Evolutionary conservation across 2,329 filamentous ascomycete genomes (phyloP).

Genomic region (Amauroascus niger): DNA sequence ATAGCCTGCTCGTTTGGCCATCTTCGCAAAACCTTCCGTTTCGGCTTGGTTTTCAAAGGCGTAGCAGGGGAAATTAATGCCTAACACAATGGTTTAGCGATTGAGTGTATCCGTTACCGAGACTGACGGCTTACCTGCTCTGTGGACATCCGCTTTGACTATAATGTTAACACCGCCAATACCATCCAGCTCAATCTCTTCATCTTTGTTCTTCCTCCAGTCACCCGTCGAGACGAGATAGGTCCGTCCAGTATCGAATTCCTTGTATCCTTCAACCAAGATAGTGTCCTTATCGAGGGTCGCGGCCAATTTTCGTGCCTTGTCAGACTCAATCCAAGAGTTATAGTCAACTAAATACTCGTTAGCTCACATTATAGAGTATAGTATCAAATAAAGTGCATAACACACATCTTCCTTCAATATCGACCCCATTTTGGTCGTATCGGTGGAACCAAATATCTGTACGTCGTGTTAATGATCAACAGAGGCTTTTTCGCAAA

Average conservation of each 20-base stretch:
- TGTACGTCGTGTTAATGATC: conserved; percentile 32
- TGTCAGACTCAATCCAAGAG: conserved; percentile 91
- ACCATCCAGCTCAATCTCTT: conserved; percentile 85
- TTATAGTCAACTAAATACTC: conserved; percentile 76
- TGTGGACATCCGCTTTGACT: conserved; percentile 94
- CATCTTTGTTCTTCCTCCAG: conserved; percentile 83
- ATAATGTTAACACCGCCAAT: conserved; percentile 96
- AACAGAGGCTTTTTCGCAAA: neutral
- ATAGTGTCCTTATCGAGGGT: conserved; percentile 69
- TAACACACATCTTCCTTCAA: conserved; percentile 82
- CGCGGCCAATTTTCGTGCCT: conserved; percentile 64
- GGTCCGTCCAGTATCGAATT: conserved; percentile 80
- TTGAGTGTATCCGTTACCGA: neutral
- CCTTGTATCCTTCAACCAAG: conserved; percentile 88
- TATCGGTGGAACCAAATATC: conserved; percentile 98
- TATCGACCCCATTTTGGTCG: conserved; percentile 59
- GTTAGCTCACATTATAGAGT: conserved; percentile 17
- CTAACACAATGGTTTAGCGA: conserved; percentile 40
- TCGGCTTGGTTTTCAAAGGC: conserved; percentile 98
- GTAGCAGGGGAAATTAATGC: conserved; percentile 95
- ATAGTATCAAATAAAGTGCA: neutral
- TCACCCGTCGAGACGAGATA: conserved; percentile 90
- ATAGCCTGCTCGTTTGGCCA: conserved; percentile 94
- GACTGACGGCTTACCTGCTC: conserved; percentile 57
- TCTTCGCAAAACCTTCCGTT: conserved; percentile 96